A percentile compares a stretch with the other conserved stretches of the same genome.
phyloP scores from a whole-genome alignment of 2,329 filamentous ascomycete species.

The Aspergillus texensis region DNA sequence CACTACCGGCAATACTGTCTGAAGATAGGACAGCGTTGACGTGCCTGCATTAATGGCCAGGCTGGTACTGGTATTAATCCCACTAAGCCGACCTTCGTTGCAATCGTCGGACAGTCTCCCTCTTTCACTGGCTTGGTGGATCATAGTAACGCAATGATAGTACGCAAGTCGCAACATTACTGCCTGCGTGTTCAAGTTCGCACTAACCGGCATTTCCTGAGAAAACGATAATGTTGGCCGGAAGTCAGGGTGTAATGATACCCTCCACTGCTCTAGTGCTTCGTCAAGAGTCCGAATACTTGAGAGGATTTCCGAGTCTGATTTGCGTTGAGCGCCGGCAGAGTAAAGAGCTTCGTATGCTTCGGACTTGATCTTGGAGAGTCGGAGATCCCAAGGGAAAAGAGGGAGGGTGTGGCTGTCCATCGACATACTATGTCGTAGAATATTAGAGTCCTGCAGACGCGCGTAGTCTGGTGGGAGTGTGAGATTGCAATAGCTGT shows the following conservation, averaged over 20 bases:
- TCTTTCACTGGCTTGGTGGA: constrained; percentile 44
- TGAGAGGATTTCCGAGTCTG: constrained; percentile 51
- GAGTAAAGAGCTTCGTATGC: constrained; percentile 51
- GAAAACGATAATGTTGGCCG: constrained; percentile 48
- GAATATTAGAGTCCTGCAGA: constrained; percentile 9
- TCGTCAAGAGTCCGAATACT: constrained; percentile 56
- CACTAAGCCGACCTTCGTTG: too few species aligned
- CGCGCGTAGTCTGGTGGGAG: constrained; percentile 42
- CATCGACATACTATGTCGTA: background rate
- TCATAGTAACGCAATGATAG: constrained; percentile 52
- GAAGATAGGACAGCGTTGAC: constrained; percentile 19
- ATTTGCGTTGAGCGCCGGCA: constrained; percentile 43
- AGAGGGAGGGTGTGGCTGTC: constrained; percentile 22
- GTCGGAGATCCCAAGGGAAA: constrained; percentile 47
- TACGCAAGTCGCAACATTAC: constrained; percentile 54
- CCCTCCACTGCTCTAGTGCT: constrained; percentile 55
- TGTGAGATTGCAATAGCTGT: constrained; percentile 51
- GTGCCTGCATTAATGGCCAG: constrained; percentile 45
- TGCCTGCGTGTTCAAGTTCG: constrained; percentile 41
- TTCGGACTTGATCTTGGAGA: constrained; percentile 53
- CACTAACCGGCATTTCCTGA: constrained; percentile 14
- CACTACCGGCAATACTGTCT: background rate
- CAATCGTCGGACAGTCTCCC: too few species aligned
- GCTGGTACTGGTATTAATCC: background rate
- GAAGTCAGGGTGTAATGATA: constrained; percentile 43